phyloP scores from a whole-genome alignment of 345 rosid genomes.

The Isatis tinctoria region DNA sequence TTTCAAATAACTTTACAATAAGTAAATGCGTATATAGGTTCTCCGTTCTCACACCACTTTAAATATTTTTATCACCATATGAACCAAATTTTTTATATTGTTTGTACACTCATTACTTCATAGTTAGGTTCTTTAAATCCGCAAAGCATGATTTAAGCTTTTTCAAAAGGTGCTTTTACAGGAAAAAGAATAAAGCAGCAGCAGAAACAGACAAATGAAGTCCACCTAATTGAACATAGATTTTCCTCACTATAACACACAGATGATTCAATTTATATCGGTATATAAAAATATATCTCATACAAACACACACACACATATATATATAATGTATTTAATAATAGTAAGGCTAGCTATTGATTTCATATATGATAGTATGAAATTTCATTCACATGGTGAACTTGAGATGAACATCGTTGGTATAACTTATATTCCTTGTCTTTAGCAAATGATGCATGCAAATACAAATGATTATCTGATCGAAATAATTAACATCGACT shows the following conservation, averaged over 20 bases:
- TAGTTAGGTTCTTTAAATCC: neutral
- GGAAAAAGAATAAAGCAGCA: conserved; percentile 8
- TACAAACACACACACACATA: neutral
- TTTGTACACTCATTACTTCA: neutral
- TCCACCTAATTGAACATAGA: conserved; percentile 23
- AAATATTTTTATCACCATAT: neutral
- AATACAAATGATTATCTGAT: neutral
- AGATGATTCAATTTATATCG: neutral
- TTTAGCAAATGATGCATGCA: neutral
- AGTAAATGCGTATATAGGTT: neutral
- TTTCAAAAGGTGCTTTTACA: conserved; percentile 28
- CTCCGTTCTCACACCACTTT: neutral
- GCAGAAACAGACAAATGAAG: conserved; percentile 32
- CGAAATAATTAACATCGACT: neutral
- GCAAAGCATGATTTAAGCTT: conserved; percentile 4
- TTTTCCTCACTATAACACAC: conserved; percentile 5
- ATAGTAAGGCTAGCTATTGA: neutral
- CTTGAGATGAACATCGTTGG: neutral
- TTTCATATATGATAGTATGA: neutral
- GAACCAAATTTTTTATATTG: neutral
- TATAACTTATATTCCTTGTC: neutral
- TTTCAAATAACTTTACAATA: neutral
- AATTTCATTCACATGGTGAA: neutral
- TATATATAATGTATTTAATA: neutral
- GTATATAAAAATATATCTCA: neutral